Evolutionary conservation across 768 basidiomycete species (phyloP), one percentile per base, ranked within the genome.

Genomic region (Amyloporia xantha): DNA sequence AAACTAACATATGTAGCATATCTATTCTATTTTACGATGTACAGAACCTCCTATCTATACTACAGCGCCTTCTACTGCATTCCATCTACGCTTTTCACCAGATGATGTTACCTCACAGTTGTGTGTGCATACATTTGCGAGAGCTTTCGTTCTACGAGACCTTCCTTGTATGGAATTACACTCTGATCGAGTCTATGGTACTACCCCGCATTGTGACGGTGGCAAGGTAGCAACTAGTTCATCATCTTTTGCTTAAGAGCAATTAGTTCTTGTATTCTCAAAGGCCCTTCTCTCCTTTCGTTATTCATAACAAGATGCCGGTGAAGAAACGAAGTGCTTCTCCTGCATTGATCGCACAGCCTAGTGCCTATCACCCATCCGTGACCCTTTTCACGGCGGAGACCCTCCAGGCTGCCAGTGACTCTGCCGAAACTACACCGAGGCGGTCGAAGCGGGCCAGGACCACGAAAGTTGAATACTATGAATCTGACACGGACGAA

Each of bases 371-470:
- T 27, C 37, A 48, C n/a, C 20, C 47, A 24, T 20, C 38, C 6
- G 47, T 48, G 17, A 48, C 47, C 2, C 47, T 48, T 4, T 48
- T 48, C 27, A 33, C 33, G 24, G 3, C 17, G 15, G 7, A 12
- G 3, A 24, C 13, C 40, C 5, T 23, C 37, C 7, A 25, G 12
- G 15, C 24, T 5, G 24, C 46, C 6, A 13, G 17, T 41, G 38
- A n/a, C n/a, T n/a, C n/a, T n/a, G n/a, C n/a, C n/a, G n/a, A 27
- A 40, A 21, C 49, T 12, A 45, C 28, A 3, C 44, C 44, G 11
- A 33, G 47, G 23, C 37, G 47, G 20, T 48, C 47, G 21, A 41
- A 48, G 26, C 47, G 47, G 12, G 17, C 25, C n/a, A 40, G 19
- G 40, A 24, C 24, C 2, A n/a, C 21, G 24, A 26, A 9, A 7